Conservation (phyloP, 176 grass and related monocot genomes). For the Bonia amplexicaulis region DNA sequence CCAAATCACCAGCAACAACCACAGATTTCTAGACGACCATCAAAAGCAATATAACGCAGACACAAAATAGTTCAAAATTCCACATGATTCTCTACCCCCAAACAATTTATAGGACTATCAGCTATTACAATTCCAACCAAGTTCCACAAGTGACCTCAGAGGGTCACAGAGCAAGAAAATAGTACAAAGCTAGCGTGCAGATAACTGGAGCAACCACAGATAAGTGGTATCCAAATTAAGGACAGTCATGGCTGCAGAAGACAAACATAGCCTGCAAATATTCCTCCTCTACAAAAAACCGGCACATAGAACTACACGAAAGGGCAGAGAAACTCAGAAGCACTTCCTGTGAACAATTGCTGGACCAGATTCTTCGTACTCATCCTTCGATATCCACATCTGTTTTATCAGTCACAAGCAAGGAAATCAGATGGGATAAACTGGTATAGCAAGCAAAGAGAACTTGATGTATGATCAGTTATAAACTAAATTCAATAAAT, state of each 20-base stretch:
- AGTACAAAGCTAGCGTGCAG: not conserved
- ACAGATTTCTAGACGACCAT: not conserved
- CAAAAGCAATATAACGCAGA: not conserved
- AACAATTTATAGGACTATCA: not conserved
- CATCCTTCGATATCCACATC: constrained; percentile 48
- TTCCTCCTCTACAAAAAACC: not conserved
- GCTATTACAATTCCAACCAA: not conserved
- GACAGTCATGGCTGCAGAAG: not conserved
- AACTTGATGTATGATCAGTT: not conserved
- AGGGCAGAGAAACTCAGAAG: not conserved
- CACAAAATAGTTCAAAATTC: not conserved
- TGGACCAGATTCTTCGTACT: constrained; percentile 22
- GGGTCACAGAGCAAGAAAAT: not conserved
- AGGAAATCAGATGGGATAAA: not conserved
- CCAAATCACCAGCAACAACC: not conserved
- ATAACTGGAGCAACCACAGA: not conserved
- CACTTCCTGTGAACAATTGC: constrained; percentile 45
- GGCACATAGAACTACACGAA: not conserved
- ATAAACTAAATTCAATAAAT: not conserved
- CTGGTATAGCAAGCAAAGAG: not conserved
- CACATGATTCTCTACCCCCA: not conserved
- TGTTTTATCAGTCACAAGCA: constrained; percentile 2
- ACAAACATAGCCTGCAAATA: not conserved
- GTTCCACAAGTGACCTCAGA: not conserved
- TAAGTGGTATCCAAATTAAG: not conserved